Base-by-base conservation (phyloP, 192 early-diverging fungal species). In the Backusella luteola region DNA sequence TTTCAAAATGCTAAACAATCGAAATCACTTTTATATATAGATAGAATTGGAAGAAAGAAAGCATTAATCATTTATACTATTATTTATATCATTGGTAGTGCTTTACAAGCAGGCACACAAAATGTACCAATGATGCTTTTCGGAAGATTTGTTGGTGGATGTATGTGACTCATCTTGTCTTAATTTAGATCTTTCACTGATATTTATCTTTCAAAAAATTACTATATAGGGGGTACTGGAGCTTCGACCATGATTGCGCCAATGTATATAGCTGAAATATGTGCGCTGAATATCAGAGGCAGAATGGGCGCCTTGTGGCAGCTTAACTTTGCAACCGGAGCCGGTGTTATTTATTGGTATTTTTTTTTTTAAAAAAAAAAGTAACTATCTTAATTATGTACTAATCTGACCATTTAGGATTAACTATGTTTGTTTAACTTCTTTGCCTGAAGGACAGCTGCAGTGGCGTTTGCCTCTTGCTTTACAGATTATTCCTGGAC, bases 391-490 rank as follows among this genome's bases (percentile, higher is more conserved):
- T 56, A 23, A 21, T 38, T n/a, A 38, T 21, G n/a, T 21, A 69
- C 67, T 69, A 69, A 69, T 56, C 8, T 56, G 53, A 21, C 53
- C n/a, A 21, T 11, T 35, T 67, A 69, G 68, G 68, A 38, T 69
- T 14, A 69, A 69, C 14, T 69, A 69, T 69, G 68, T 6, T 38
- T 69, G 68, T 12, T 41, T 69, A 38, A 69, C 26, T 35, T 44
- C n/a, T 76, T 15, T 76, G 9, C 19, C 75, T 35, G 26, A 35
- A 19, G 38, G 42, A 15, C 32, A 76, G 19, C 9, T 39, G 5
- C 75, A 76, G 6, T 76, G 75, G 75, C 75, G 67, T 42, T 29
- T 76, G 6, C 63, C 75, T 68, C 66, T 76, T 68, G 75, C 38
- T 29, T 67, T 76, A 23, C 75, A 76, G 39, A 23, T 76, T 2